Base-by-base conservation (phyloP, 2,329 filamentous ascomycete species). In the Pseudogymnoascus destructans region DNA sequence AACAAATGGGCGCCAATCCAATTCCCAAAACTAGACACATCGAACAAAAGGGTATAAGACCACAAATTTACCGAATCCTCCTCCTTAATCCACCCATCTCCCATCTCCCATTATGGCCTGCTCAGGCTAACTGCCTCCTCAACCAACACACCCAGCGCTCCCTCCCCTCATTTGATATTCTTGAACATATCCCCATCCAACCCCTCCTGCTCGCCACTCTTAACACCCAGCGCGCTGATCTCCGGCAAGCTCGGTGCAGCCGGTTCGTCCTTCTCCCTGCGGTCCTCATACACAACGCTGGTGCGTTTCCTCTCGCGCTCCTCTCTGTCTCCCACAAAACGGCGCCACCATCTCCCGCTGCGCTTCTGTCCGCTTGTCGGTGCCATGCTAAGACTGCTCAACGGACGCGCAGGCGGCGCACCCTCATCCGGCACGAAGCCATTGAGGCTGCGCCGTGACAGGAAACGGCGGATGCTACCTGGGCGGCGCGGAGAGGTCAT, bases 391-490 rank as follows among this genome's bases (percentile, higher is more conserved):
- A 65, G 65, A 55, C 65, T 67, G 58, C 61, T 63, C 23, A 52
- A 5, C 33, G 66, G 59, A 57, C 66, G 68, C 8, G 67, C 66
- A 19, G 68, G 68, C 38, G 67, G 60, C 13, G 55, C 58, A 32
- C 62, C 59, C 25, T 55, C 52, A n/a, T 58, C 63, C n/a, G 42
- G 42, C 23, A 17, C 42, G 42, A 23, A 30, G n/a, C 42, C 42
- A 56, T 71, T 67, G 54, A 71, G 64, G 21, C 67, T 70, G 57
- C 66, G 69, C 32, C 70, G 64, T 57, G 68, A 70, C 6, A 72
- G 64, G 59, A 72, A 71, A 11, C 67, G 64, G 46, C 70, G 69
- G 61, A 72, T 70, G 58, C 69, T 70, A 60, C 66, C 67, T n/a
- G 68, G 67, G 60, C 65, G 62, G 38, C 62, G 67, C 25, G 62